Conservation (phyloP, 495 filamentous ascomycete species). For the Xylaria curta region DNA sequence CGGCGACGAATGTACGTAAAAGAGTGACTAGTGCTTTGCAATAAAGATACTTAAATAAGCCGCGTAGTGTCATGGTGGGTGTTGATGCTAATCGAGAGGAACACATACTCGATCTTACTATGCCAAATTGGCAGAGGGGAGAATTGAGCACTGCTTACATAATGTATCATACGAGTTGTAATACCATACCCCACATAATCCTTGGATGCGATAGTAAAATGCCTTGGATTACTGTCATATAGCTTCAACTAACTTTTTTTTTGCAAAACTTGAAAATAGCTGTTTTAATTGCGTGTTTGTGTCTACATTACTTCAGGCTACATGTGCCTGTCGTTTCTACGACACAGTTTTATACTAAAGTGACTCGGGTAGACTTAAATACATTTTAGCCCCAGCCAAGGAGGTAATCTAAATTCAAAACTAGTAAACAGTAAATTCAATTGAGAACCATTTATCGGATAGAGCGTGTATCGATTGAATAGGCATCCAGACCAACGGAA, state of each 20-base stretch:
- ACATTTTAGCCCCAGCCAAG: too few relatives aligned
- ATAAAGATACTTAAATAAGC: constrained; percentile 9
- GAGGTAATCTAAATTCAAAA: too few relatives aligned
- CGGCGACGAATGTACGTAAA: not conserved
- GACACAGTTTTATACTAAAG: not conserved
- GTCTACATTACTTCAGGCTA: not conserved
- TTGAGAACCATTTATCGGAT: too few relatives aligned
- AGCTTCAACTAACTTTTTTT: not conserved
- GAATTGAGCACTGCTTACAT: not conserved
- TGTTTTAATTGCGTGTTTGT: not conserved
- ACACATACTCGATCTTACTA: not conserved
- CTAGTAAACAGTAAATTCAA: too few relatives aligned
- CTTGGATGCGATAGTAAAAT: not conserved
- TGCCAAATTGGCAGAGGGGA: not conserved
- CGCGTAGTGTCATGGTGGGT: not conserved
- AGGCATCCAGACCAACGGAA: too few relatives aligned
- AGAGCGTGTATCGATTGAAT: too few relatives aligned
- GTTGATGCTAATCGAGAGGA: not conserved
- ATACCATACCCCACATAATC: not conserved
- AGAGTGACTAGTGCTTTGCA: not conserved
- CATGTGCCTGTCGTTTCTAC: not conserved
- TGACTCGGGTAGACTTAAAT: too few relatives aligned
- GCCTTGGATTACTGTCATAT: not conserved
- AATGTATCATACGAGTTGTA: not conserved
- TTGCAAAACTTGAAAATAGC: not conserved